These are phyloP conservation scores for Eucalyptus marginata DNA, from an alignment of 345 rosid genomes.

Conservation along the genomic window DNA sequence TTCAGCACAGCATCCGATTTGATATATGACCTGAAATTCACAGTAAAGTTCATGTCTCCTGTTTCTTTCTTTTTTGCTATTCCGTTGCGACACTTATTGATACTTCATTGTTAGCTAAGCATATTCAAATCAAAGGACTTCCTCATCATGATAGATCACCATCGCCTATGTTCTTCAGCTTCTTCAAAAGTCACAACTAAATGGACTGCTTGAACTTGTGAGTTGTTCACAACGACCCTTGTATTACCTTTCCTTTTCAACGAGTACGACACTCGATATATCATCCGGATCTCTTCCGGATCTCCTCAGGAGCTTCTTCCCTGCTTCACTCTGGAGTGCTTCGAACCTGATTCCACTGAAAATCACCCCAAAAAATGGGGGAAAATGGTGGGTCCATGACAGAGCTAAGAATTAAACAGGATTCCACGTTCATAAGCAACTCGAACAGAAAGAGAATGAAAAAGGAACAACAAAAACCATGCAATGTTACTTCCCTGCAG, in stretches of 20 bases:
- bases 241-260: conserved; percentile 57
- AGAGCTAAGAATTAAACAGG: not conserved
- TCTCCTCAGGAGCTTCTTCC: conserved; percentile 55
- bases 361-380: not conserved
- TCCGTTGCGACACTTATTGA: not conserved
- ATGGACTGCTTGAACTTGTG: not conserved
- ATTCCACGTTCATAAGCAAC: fast-evolving
- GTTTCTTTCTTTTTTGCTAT: not conserved
- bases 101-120: not conserved
- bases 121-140: not conserved
- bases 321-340: conserved; percentile 87
- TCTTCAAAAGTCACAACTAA: not conserved
- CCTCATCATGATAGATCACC: not conserved
- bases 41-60: not conserved
- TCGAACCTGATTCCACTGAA: conserved; percentile 73
- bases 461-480: not conserved
- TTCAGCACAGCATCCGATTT: conserved; percentile 82
- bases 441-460: not conserved
- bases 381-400: not conserved
- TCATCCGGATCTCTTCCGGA: conserved; percentile 96
- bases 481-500: not conserved
- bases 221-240: not conserved
- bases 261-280: conserved; percentile 86
- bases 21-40: conserved; percentile 54
- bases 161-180: not conserved